phyloP scores from a whole-genome alignment of 1,139 yeast genomes.

The Yarrowia galli region DNA sequence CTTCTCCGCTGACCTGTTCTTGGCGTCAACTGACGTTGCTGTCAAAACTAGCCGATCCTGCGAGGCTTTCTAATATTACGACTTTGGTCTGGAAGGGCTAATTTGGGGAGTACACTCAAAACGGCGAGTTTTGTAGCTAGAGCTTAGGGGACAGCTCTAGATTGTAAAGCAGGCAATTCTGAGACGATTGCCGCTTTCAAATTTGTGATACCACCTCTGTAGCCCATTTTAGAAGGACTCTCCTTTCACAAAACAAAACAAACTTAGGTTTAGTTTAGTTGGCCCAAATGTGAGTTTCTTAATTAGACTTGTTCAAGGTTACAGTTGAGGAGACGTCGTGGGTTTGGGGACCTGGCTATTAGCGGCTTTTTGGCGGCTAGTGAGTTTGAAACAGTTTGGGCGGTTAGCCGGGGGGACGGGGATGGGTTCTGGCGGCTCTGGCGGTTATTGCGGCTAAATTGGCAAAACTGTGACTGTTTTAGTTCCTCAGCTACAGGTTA shows the following conservation, averaged over 20 bases:
- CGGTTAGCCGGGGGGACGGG: not conserved
- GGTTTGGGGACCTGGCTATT: not conserved
- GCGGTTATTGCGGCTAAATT: too few species aligned
- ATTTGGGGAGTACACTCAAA: too few species aligned
- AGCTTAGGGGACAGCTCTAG: not conserved
- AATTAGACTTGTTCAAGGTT: slow-evolving; percentile 29
- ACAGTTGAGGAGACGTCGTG: slow-evolving; percentile 3
- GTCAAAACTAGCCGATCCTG: not conserved
- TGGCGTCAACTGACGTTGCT: not conserved
- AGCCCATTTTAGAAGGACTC: not conserved
- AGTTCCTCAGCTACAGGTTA: too few species aligned
- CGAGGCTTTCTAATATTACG: not conserved
- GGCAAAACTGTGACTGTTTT: too few species aligned
- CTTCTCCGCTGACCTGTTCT: too few species aligned
- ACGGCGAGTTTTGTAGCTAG: not conserved
- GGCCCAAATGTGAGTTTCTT: not conserved
- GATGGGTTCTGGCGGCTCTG: too few species aligned
- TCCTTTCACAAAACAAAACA: not conserved
- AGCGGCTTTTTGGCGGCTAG: not conserved
- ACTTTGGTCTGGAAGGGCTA: too few species aligned
- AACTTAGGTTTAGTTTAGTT: not conserved
- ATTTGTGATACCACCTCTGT: not conserved
- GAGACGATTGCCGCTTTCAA: not conserved
- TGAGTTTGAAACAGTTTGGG: not conserved
- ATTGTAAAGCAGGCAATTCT: not conserved